Evolutionary conservation across 169 alveolate species (phyloP), one percentile per base, ranked within the genome.

Genomic region (Plasmodium coatneyi): DNA sequence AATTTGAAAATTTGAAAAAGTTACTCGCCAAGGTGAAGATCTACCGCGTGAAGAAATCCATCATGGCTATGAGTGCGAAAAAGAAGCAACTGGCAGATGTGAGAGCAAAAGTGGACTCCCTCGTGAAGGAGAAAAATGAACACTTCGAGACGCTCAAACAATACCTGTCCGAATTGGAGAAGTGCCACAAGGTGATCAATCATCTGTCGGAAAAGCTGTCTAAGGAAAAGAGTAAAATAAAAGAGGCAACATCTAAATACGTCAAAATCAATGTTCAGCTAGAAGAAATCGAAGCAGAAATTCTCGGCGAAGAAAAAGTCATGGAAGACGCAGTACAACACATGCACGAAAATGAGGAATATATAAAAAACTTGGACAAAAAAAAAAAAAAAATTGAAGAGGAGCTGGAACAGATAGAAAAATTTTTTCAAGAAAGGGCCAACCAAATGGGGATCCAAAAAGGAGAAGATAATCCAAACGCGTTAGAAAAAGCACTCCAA

Each of bases 111-210:
- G n/a, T 95, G 41, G 95, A 92, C n/a, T 71, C 82, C 79, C 93
- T 92, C 74, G 32, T 72, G 43, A 92, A 92, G 56, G 92, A 93
- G 71, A 87, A 79, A 43, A 83, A 82, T 71, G 49, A 14, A 10
- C 82, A 70, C 36, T 84, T 80, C 41, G 72, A 82, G 74, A 81
- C 83, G 32, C 9, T 93, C 54, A 72, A 41, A 87, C 49, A 30
- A 39, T 87, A 95, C 78, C 83, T 72, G 56, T 41, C 90, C 72
- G 83, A 90, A 46, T 56, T 95, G 93, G 71, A 76, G 25, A 76
- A 94, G 82, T 76, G 95, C 89, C 84, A 95, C 83, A 46, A 54
- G 76, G 89, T 92, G 54, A 34, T 92, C 83, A 76, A 46, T 84
- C 32, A 82, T n/a, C 39, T 92, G 52, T 39, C 92, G 28, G 2